Base-by-base conservation (phyloP, 2,329 filamentous ascomycete genomes). In the Fusarium solani-melongenae region DNA sequence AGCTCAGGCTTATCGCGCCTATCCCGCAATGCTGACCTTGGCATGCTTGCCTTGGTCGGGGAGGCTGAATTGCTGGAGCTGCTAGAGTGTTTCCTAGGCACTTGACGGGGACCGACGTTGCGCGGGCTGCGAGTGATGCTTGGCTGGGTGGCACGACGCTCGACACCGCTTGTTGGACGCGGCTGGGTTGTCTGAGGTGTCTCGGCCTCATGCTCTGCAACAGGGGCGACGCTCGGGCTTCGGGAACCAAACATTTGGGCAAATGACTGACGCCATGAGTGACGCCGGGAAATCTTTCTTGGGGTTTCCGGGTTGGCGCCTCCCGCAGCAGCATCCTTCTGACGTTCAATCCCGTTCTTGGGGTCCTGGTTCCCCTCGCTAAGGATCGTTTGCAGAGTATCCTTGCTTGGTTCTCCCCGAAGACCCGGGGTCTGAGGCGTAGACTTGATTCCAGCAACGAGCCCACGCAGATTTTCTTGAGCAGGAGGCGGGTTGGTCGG, bases 311-410 rank as follows among this genome's bases (percentile, higher is more conserved):
- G 56, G 8, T 64, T 55, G 17, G n/a, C 20, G 22, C 31, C 51
- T 29, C 49, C 51, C 9, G 31, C n/a, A n/a, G 27, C 9, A 20
- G 55, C 49, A 24, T 66, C 67, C 36, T 63, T 59, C 51, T 20
- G 63, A n/a, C 67, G 66, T 27, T 46, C 71, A 34, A 64, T 55
- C 29, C 51, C 62, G 2, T 31, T 60, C 34, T 61, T 61, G 17
- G 76, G 69, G 53, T 87, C 85, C 20, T 84, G 78, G 57, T 86
- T 88, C 7, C 84, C 86, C 10, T 88, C 86, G 67, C 87, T 88
- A 60, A 88, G 75, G 20, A 88, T 87, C 1, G 86, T 88, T 60
- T 85, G 85, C 29, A 88, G 76, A 0, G 85, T 87, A 29, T 87
- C 86, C 70, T 84, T 83, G 74, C 84, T 87, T n/a, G 81, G 74